phyloP scores from a whole-genome alignment of 2,329 filamentous ascomycete genomes.

The Apiospora pterosperma region DNA sequence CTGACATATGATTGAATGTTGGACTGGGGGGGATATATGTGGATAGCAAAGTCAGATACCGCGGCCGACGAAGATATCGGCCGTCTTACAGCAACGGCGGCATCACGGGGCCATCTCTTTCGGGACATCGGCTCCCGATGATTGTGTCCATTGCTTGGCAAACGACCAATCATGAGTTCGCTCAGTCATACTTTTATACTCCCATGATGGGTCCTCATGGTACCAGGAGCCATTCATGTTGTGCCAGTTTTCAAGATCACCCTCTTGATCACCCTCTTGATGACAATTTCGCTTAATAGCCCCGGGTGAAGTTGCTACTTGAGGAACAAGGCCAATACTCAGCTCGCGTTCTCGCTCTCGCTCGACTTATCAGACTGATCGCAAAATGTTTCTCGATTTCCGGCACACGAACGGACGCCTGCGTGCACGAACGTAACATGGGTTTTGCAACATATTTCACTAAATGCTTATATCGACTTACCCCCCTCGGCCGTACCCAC shows the following conservation, averaged over 20 bases:
- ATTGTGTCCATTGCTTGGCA: not conserved
- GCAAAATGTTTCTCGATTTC: not conserved
- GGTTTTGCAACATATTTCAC: not conserved
- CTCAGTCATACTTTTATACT: not conserved
- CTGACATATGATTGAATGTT: not conserved
- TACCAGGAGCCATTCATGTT: not conserved
- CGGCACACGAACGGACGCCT: not conserved
- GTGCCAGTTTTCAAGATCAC: not conserved
- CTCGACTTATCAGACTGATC: not conserved
- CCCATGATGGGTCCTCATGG: not conserved
- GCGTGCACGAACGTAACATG: not conserved
- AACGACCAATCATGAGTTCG: too few relatives aligned
- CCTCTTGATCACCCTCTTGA: not conserved
- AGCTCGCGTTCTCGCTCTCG: not conserved
- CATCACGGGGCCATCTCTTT: not conserved
- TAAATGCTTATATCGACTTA: not conserved
- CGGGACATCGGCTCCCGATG: not conserved
- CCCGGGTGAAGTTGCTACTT: not conserved
- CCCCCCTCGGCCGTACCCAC: not conserved
- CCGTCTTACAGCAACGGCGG: not conserved
- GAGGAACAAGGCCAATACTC: not conserved
- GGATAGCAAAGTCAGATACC: not conserved
- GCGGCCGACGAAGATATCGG: not conserved
- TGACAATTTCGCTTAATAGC: not conserved
- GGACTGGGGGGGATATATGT: not conserved